A percentile compares a stretch with the other conserved stretches of the same genome.
Evolutionary conservation across 2,329 filamentous ascomycete species (phyloP).

Genomic region (Aspergillus ustus): DNA sequence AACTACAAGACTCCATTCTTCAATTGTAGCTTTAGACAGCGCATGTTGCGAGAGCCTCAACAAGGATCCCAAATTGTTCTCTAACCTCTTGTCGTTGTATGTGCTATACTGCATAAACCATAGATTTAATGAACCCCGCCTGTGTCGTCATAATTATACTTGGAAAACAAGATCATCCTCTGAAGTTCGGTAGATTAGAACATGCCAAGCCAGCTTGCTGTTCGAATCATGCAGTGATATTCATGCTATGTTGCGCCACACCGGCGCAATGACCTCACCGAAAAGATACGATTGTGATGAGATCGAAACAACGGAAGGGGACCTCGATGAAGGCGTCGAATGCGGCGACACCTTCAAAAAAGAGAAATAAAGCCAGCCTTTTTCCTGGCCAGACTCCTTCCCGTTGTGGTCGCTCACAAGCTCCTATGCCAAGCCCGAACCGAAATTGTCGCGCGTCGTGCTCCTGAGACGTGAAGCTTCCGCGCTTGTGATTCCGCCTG

Average conservation of each 20-base stretch:
- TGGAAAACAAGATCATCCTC: not conserved
- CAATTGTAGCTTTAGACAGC: not conserved
- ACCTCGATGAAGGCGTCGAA: not conserved
- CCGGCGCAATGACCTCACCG: constrained; percentile 19
- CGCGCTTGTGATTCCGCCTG: constrained; percentile 11
- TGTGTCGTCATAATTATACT: not conserved
- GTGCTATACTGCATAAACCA: not conserved
- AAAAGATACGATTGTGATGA: not conserved
- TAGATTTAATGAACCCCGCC: not conserved
- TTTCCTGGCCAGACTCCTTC: not conserved
- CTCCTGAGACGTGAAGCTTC: constrained; percentile 3
- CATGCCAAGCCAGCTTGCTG: not conserved
- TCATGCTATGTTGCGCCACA: constrained; percentile 15
- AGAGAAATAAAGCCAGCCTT: not conserved
- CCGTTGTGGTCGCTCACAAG: not conserved
- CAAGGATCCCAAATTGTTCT: not conserved
- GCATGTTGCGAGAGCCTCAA: not conserved
- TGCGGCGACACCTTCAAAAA: not conserved
- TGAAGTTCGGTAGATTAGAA: not conserved
- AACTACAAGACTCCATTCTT: not conserved
- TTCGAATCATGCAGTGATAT: constrained; percentile 1
- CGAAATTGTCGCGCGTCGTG: constrained; percentile 16
- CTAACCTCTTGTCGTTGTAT: not conserved
- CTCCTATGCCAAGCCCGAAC: constrained; percentile 15
- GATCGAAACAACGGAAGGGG: constrained; percentile 1